These are phyloP conservation scores for Rhodotorula mucilaginosa DNA, from an alignment of 1,284 basidiomycete genomes.

Conservation along the genomic window DNA sequence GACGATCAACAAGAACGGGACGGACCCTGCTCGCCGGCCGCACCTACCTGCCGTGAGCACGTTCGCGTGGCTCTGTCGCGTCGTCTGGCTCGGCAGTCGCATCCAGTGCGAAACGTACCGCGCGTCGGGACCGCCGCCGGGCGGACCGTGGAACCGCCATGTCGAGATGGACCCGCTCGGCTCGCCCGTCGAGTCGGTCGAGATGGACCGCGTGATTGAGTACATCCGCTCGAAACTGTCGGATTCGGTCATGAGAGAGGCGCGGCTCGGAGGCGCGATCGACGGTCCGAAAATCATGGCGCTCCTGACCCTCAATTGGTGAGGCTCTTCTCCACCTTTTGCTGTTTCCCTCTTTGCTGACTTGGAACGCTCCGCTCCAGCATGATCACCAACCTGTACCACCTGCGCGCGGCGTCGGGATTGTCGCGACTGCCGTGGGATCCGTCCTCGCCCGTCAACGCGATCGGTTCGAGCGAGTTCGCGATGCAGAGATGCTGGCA, in stretches of 20 bases:
- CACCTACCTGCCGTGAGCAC: slow-evolving; percentile 9
- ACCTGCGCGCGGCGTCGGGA: slow-evolving; percentile 29
- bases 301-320: slow-evolving; percentile 37
- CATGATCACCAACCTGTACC: slow-evolving; percentile 34
- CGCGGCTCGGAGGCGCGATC: slow-evolving; percentile 12
- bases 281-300: slow-evolving; percentile 24
- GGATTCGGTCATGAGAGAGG: slow-evolving; percentile 11
- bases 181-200: slow-evolving; percentile 15
- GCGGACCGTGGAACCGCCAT: slow-evolving; percentile 34
- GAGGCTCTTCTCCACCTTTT: background rate
- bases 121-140: slow-evolving; percentile 28
- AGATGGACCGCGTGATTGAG: slow-evolving; percentile 35
- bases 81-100: slow-evolving; percentile 32
- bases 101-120: slow-evolving; percentile 36
- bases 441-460: slow-evolving; percentile 22
- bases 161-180: slow-evolving; percentile 20
- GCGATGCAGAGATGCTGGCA: slow-evolving; percentile 36
- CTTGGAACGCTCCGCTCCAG: background rate
- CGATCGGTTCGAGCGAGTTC: slow-evolving; percentile 33
- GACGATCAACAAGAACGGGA: background rate
- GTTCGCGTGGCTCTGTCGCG: slow-evolving; percentile 37
- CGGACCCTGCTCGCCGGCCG: background rate
- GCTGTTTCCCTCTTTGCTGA: background rate
- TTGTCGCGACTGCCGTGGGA: slow-evolving; percentile 29
- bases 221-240: slow-evolving; percentile 18